Evolutionary conservation across 495 filamentous ascomycete genomes (phyloP).

Genomic region (Xylaria grammica): DNA sequence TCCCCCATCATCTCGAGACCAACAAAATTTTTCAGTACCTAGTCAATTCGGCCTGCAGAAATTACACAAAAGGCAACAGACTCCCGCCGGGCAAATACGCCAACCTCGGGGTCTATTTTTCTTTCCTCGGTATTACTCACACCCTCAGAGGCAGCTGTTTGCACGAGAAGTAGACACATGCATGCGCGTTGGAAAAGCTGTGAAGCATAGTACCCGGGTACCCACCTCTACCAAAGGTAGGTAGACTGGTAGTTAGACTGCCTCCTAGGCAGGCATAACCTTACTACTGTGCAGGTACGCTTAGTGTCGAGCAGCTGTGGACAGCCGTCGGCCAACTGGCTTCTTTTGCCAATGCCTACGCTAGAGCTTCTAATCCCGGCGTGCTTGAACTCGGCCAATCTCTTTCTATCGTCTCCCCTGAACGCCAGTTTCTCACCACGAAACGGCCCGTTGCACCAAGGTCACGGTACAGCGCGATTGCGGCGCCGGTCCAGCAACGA

Average conservation of each 20-base stretch:
- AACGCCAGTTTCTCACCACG: constrained; percentile 14
- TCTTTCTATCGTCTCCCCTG: constrained; percentile 18
- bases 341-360: constrained; percentile 9
- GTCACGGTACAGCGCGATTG: not conserved
- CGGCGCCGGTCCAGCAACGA: not conserved
- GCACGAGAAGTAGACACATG: not conserved
- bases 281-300: too few species aligned
- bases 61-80: not conserved
- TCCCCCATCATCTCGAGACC: not conserved
- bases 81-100: not conserved
- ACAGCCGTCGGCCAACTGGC: constrained; percentile 12
- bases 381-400: constrained; percentile 24
- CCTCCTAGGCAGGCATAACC: too few species aligned
- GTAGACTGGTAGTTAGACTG: too few species aligned
- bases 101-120: not conserved
- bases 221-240: too few species aligned
- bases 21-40: not conserved
- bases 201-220: too few species aligned
- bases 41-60: not conserved
- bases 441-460: constrained; percentile 12
- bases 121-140: not conserved
- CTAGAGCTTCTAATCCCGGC: constrained; percentile 15
- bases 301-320: not conserved
- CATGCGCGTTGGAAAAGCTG: not conserved
- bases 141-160: not conserved